A percentile compares a stretch with the other conserved stretches of the same genome.
phyloP scores from a whole-genome alignment of 345 rosid species.

The Lumnitzera racemosa region DNA sequence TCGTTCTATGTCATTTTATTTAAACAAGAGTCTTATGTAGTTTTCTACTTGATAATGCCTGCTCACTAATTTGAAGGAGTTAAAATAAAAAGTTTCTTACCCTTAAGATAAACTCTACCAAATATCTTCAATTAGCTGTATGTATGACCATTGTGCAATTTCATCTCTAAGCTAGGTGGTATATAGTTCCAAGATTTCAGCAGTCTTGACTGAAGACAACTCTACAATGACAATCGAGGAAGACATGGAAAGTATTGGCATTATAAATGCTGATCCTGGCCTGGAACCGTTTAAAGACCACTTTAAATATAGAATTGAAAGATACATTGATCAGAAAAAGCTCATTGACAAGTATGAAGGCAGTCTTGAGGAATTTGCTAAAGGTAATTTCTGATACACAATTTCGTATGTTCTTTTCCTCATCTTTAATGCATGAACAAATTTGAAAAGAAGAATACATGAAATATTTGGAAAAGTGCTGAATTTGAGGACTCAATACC shows the following conservation, averaged over 20 bases:
- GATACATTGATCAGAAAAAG: constrained; percentile 39
- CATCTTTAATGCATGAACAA: constrained; percentile 1
- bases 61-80: too few relatives aligned
- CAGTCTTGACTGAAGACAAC: constrained; percentile 36
- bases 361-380: constrained; percentile 60
- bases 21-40: too few relatives aligned
- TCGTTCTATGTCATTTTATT: too few relatives aligned
- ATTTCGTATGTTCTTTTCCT: not conserved
- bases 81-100: too few relatives aligned
- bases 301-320: constrained; percentile 47
- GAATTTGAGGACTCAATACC: too few relatives aligned
- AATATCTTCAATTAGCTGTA: too few relatives aligned
- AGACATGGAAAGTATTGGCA: constrained; percentile 33
- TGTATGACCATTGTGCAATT: too few relatives aligned
- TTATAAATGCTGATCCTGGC: constrained; percentile 40
- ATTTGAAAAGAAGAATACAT: too few relatives aligned
- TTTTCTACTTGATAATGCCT: too few relatives aligned
- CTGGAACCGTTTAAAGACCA: constrained; percentile 52
- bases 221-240: constrained; percentile 30
- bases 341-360: constrained; percentile 57
- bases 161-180: constrained; percentile 9
- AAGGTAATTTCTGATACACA: constrained; percentile 29
- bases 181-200: constrained; percentile 22
- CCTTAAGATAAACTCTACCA: too few relatives aligned
- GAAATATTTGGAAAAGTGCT: too few relatives aligned